Evolutionary conservation across 1,284 basidiomycete genomes (phyloP), one percentile per base, ranked within the genome.

Genomic region (Rhizoctonia solani): DNA sequence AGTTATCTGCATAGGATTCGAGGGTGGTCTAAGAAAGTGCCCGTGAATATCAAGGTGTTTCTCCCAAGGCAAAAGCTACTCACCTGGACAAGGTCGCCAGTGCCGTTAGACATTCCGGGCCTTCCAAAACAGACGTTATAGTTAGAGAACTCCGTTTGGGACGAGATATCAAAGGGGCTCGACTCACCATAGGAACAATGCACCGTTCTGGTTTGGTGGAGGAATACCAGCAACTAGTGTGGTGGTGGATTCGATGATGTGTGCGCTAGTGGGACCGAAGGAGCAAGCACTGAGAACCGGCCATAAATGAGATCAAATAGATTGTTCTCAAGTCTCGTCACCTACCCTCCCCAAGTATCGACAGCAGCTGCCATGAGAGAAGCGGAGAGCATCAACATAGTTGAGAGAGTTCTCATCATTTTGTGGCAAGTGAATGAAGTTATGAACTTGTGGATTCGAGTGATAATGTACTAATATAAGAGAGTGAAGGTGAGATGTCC

Each of bases 71-170:
- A 16, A 39, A 8, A 16, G 37, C 37, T 39, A 27, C 37, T 27
- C 4, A 66, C 63, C 39, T 66, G 63, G 34, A 66, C 37, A 5
- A 66, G 39, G 29, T 66, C 63, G 14, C 63, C 63, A 9, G 63
- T 54, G 3, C 63, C 63, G 34, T 54, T 66, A 14, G 63, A 66
- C 50, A 66, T 66, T 14, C 63, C 63, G 2, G 63, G 63, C 55
- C 55, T 58, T n/a, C n/a, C n/a, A n/a, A n/a, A n/a, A n/a, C n/a
- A n/a, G n/a, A n/a, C n/a, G n/a, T 25, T 21, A 14, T 46, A n/a
- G 11, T 19, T 34, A 25, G 16, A 29, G 39, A 27, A 4, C n/a
- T 25, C 6, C 37, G 16, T 8, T 39, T 39, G 37, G 37, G 9
- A 39, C 37, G 37, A 39, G 37, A 39, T 16, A 16, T 16, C 16